A percentile compares a stretch with the other conserved stretches of the same genome.
These are phyloP conservation scores for Niebla homalea DNA, from an alignment of 495 filamentous ascomycete genomes.

Conservation along the genomic window DNA sequence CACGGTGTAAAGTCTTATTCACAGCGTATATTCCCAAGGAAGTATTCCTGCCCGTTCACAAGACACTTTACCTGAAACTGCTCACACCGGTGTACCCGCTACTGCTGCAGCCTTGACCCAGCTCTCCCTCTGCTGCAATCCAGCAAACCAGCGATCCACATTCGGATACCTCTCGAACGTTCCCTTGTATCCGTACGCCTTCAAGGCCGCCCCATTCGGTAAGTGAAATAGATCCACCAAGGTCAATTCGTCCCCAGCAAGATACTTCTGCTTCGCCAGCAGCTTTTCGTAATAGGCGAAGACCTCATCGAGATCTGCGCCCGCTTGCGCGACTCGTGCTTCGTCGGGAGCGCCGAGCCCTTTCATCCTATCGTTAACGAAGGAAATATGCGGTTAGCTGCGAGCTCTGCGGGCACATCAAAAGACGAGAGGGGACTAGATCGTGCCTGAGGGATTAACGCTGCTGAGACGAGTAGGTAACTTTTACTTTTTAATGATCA, in stretches of 20 bases:
- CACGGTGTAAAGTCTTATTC: too few species aligned
- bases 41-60: too few species aligned
- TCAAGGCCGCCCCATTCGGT: conserved; percentile 9
- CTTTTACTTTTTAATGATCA: conserved; percentile 15
- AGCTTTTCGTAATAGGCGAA: conserved; percentile 17
- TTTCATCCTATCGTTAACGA: conserved; percentile 11
- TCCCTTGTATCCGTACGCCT: conserved; percentile 9
- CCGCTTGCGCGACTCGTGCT: conserved; percentile 9
- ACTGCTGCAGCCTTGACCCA: too few species aligned
- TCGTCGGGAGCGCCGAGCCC: conserved; percentile 13
- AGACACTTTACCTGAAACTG: too few species aligned
- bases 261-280: conserved; percentile 20
- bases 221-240: conserved; percentile 20
- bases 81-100: too few species aligned
- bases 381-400: conserved; percentile 8
- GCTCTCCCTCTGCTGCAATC: too few species aligned
- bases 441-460: too few species aligned
- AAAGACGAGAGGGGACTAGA: too few species aligned
- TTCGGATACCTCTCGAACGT: too few species aligned
- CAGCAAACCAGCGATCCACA: too few species aligned
- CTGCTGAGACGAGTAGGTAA: neutral
- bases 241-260: conserved; percentile 20
- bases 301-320: conserved; percentile 10
- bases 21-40: too few species aligned
- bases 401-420: too few species aligned